A percentile compares a stretch with the other conserved stretches of the same genome.
phyloP scores from a whole-genome alignment of 1,284 basidiomycete species.

The Pterula multifida region DNA sequence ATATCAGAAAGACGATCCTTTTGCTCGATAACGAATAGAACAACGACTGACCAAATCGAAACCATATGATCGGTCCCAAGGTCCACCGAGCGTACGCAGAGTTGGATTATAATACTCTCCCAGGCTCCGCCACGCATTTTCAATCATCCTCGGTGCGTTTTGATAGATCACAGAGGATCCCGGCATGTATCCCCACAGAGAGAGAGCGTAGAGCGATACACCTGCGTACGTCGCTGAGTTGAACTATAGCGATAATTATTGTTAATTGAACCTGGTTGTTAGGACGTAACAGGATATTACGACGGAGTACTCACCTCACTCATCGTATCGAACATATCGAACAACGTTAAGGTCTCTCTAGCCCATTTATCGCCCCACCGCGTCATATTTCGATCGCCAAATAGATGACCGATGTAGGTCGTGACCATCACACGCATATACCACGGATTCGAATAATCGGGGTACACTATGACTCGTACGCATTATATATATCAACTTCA shows the following conservation, averaged over 20 bases:
- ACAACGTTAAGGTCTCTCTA: slow-evolving; percentile 14
- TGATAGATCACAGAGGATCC: slow-evolving; percentile 14
- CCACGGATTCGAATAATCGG: slow-evolving; percentile 19
- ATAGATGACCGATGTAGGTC: slow-evolving; percentile 19
- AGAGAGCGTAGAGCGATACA: slow-evolving; percentile 18
- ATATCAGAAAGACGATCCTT: not conserved
- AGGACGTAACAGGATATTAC: not conserved
- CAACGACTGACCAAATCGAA: slow-evolving; percentile 16
- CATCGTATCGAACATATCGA: slow-evolving; percentile 16
- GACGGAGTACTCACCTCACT: slow-evolving; percentile 14
- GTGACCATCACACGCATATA: slow-evolving; percentile 20
- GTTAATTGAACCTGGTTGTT: not conserved
- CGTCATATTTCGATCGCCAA: slow-evolving; percentile 17
- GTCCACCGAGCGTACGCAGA: slow-evolving; percentile 16
- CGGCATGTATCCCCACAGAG: slow-evolving; percentile 21
- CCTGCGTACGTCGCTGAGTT: slow-evolving; percentile 20
- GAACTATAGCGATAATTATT: too few relatives aligned
- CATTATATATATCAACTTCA: not conserved
- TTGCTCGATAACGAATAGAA: not conserved
- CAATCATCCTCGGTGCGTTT: slow-evolving; percentile 15
- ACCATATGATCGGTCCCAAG: slow-evolving; percentile 19
- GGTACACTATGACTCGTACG: slow-evolving; percentile 15
- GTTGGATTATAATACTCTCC: slow-evolving; percentile 18
- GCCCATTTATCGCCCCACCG: slow-evolving; percentile 20
- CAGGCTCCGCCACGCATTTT: slow-evolving; percentile 15